Percentiles rank a stretch among this genome's conserved stretches.
Evolutionary conservation across 1,284 basidiomycete genomes (phyloP).

Genomic region (Heterobasidion annosum): DNA sequence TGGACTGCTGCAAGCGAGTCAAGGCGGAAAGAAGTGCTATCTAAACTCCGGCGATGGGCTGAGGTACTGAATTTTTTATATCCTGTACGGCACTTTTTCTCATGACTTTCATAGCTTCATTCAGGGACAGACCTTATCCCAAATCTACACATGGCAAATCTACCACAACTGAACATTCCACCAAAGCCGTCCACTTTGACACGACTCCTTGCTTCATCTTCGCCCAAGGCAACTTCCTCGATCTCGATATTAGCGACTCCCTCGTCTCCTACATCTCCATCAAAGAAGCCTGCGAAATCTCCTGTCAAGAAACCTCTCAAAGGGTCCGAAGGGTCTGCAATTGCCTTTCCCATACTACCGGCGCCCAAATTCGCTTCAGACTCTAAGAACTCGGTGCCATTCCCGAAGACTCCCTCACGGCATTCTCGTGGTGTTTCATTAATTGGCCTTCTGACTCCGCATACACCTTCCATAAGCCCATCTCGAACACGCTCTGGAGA

Average conservation of each 20-base stretch:
- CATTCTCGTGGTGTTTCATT: constrained; percentile 15
- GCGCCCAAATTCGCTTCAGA: constrained; percentile 21
- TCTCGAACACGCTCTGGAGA: constrained; percentile 25
- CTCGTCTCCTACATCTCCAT: constrained; percentile 29
- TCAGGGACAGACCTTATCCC: constrained; percentile 34
- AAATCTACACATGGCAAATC: constrained; percentile 50
- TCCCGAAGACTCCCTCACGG: constrained; percentile 29
- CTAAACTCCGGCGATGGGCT: constrained; percentile 56
- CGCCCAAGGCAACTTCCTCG: constrained; percentile 47
- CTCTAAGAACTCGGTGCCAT: constrained; percentile 33
- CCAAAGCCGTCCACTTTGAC: constrained; percentile 61
- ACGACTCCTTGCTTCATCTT: constrained; percentile 57
- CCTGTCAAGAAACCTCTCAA: constrained; percentile 43
- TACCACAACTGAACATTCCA: constrained; percentile 44
- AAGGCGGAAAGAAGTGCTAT: constrained; percentile 45
- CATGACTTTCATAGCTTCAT: constrained; percentile 36
- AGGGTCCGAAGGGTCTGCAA: constrained; percentile 30
- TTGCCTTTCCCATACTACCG: constrained; percentile 42
- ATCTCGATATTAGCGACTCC: constrained; percentile 33
- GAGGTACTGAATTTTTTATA: constrained; percentile 32
- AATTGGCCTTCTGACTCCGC: constrained; percentile 19
- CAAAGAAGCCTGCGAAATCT: constrained; percentile 25
- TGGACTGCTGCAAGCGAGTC: constrained; percentile 66
- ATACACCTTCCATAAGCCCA: constrained; percentile 19
- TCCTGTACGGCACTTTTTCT: constrained; percentile 1